These are phyloP conservation scores for Narthecium ossifragum DNA, from an alignment of 106 monocot genomes.

Conservation along the genomic window DNA sequence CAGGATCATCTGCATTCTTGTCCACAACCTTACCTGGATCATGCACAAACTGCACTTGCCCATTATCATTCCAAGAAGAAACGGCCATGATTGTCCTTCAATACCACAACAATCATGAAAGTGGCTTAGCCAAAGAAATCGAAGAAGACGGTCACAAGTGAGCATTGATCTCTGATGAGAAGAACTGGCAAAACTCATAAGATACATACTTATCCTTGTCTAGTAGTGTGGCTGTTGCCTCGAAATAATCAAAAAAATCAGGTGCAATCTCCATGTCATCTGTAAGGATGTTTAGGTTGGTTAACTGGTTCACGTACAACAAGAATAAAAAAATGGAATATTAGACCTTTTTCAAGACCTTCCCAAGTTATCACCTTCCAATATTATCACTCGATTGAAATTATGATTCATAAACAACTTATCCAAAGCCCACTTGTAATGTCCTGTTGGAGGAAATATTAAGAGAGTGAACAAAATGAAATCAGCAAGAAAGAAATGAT, in stretches of 20 bases:
- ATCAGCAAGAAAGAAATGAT: constrained; percentile 8
- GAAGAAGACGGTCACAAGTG: not conserved
- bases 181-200: not conserved
- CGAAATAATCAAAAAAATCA: constrained; percentile 98
- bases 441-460: constrained; percentile 35
- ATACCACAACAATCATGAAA: not conserved
- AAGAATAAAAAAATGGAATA: too few relatives aligned
- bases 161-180: too few relatives aligned
- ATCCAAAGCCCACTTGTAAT: constrained; percentile 98
- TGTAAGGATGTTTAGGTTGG: constrained; percentile 18
- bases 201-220: constrained; percentile 82
- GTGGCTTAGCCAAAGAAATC: too few relatives aligned
- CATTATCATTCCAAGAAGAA: constrained; percentile 99
- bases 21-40: constrained; percentile 55
- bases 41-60: constrained; percentile 88
- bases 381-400: constrained; percentile 80
- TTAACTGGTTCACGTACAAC: not conserved
- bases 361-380: constrained; percentile 62
- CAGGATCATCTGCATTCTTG: not conserved
- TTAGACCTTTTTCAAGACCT: too few relatives aligned
- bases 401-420: constrained; percentile 70
- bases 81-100: constrained; percentile 96
- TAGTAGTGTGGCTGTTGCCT: constrained; percentile 65
- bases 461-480: constrained; percentile 8
- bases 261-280: constrained; percentile 99